phyloP scores from a whole-genome alignment of 2,329 filamentous ascomycete species.

The Biscogniauxia sp. region DNA sequence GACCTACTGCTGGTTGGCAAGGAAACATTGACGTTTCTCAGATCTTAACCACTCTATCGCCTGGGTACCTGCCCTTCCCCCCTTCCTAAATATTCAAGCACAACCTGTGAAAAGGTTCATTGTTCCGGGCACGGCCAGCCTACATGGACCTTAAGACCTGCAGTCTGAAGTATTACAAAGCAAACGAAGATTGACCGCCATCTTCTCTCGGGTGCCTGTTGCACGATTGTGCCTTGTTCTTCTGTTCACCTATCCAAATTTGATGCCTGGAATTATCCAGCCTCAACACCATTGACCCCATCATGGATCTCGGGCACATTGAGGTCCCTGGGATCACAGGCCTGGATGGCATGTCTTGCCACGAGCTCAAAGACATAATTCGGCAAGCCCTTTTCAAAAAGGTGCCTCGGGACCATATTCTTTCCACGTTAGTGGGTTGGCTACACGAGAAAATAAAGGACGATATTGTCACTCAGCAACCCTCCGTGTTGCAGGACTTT shows the following conservation, averaged over 20 bases:
- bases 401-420: slow-evolving; percentile 10
- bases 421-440: slow-evolving; percentile 26
- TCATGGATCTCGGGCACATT: slow-evolving; percentile 18
- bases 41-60: too few relatives aligned
- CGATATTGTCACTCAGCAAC: slow-evolving; percentile 18
- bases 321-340: slow-evolving; percentile 5
- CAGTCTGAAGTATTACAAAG: background rate
- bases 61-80: too few relatives aligned
- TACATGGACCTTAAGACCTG: background rate
- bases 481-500: slow-evolving; percentile 19
- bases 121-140: background rate
- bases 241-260: background rate
- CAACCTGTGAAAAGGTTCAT: background rate
- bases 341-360: slow-evolving; percentile 16
- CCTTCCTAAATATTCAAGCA: background rate
- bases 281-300: slow-evolving; percentile 2
- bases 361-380: slow-evolving; percentile 16
- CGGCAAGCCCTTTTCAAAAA: background rate
- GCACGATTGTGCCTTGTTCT: background rate
- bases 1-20: too few relatives aligned
- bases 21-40: too few relatives aligned
- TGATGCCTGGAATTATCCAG: background rate
- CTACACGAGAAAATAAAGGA: slow-evolving; percentile 26
- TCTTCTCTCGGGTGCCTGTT: background rate
- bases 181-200: background rate